Evolutionary conservation across 2,329 filamentous ascomycete species (phyloP), one percentile per base, ranked within the genome.

Genomic region (Lasiodiplodia gonubiensis): DNA sequence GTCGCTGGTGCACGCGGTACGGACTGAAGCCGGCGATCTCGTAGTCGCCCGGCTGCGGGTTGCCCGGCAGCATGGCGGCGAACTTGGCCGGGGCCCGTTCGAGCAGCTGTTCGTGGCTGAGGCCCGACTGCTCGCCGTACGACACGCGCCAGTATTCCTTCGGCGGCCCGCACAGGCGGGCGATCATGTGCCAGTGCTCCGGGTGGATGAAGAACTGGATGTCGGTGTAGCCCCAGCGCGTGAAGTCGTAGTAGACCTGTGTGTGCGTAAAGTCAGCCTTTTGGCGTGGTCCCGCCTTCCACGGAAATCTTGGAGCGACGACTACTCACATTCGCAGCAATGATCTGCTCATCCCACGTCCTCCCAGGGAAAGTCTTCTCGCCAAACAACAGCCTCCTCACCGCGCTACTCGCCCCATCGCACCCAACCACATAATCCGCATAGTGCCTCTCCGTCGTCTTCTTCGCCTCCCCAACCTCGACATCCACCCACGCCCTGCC

Each of bases 61-160:
- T 80, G 0, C 87, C 87, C 0, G 87, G 87, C 0, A 90, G 80
- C 69, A 90, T 87, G 33, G 81, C 74, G 68, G 85, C 81, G 72
- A 85, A 90, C 68, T 86, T 88, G 69, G 75, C 75, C 2, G 85
- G 82, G 70, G 87, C 86, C 6, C 87, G 82, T 30, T 79, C 80
- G 33, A 81, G 75, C 65, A 88, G 81, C 73, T 89, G 80, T 12
- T 88, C 86, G 42, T 74, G 77, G 0, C 82, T 83, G 14, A 90
- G 80, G 2, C 83, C 84, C 0, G 82, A 79, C 0, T 77, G 77
- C 70, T 90, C 88, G 64, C 86, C 87, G 71, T 90, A 90, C 0
- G 88, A 88, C 42, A 90, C 85, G 16, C 88, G 84, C 79, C 88
- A 90, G 11, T 90, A 76, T 0, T 86, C 86, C 65, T 89, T 86